phyloP scores from a whole-genome alignment of 2,329 filamentous ascomycete species.

The Teratosphaeria gauchensis region DNA sequence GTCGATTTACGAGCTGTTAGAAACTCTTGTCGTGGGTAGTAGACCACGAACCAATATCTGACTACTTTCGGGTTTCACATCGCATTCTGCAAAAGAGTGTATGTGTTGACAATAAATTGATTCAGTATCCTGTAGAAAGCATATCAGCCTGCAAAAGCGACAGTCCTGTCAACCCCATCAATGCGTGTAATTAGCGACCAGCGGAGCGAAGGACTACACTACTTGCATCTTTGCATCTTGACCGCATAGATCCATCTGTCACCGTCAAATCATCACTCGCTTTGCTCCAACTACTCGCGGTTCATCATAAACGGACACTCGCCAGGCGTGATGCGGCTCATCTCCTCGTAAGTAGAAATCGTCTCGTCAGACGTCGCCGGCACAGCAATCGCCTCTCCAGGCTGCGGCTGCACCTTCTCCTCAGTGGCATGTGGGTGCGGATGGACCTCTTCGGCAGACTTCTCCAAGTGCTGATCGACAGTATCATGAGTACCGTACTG shows the following conservation, averaged over 20 bases:
- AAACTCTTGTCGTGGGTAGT: neutral
- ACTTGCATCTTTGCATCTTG: neutral
- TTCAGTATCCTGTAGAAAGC: neutral
- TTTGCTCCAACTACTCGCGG: conserved; percentile 17
- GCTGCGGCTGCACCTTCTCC: conserved; percentile 19
- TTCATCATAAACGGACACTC: conserved; percentile 32
- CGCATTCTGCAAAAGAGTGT: neutral
- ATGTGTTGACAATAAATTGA: neutral
- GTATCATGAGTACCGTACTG: conserved; percentile 15
- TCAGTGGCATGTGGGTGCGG: conserved; percentile 27
- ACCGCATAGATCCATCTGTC: neutral
- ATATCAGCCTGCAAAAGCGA: neutral
- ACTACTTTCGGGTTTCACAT: neutral
- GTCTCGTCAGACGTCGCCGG: conserved; percentile 24
- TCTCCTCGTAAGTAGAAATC: conserved; percentile 28
- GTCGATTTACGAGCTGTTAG: neutral
- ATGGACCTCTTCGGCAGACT: conserved; percentile 22
- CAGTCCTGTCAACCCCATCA: neutral
- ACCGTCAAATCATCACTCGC: neutral
- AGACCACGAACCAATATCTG: neutral
- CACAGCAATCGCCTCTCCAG: conserved; percentile 29
- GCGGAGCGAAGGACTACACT: neutral
- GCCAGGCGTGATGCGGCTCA: conserved; percentile 21
- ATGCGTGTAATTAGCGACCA: neutral
- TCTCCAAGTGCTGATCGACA: conserved; percentile 23